These are phyloP conservation scores for Waltergamsia citrina DNA, from an alignment of 2,329 filamentous ascomycete species.

Conservation along the genomic window DNA sequence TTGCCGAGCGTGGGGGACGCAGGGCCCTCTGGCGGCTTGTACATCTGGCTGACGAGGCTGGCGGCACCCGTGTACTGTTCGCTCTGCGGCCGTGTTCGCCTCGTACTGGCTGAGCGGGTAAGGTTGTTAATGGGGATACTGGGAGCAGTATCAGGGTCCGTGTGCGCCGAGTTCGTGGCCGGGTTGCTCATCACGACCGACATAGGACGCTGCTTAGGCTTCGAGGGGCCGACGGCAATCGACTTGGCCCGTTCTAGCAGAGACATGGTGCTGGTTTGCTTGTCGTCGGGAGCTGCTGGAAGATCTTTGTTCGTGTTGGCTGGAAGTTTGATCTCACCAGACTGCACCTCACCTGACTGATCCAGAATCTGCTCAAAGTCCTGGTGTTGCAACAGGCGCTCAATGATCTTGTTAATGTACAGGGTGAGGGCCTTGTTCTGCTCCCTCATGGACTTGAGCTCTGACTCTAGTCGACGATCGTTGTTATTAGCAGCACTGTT, in stretches of 20 bases:
- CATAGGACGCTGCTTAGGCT: slow-evolving; percentile 44
- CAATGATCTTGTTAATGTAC: slow-evolving; percentile 99
- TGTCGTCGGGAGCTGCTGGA: slow-evolving; percentile 50
- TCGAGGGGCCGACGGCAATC: slow-evolving; percentile 39
- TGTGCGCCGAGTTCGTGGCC: slow-evolving; percentile 30
- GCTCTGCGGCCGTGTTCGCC: slow-evolving; percentile 49
- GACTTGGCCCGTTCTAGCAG: slow-evolving; percentile 54
- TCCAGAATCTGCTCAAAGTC: slow-evolving; percentile 93
- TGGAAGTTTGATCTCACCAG: slow-evolving; percentile 30
- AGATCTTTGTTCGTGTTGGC: slow-evolving; percentile 72
- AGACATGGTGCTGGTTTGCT: slow-evolving; percentile 28
- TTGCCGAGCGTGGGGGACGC: slow-evolving; percentile 50
- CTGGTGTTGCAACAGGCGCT: slow-evolving; percentile 84
- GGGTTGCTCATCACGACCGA: slow-evolving; percentile 38
- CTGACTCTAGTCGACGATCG: slow-evolving; percentile 63
- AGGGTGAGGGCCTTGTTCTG: slow-evolving; percentile 95
- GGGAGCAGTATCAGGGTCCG: slow-evolving; percentile 65
- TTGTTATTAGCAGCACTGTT: slow-evolving; percentile 51
- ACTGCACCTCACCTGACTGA: slow-evolving; percentile 63
- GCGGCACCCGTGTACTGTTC: slow-evolving; percentile 57
- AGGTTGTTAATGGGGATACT: slow-evolving; percentile 61
- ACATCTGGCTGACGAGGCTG: slow-evolving; percentile 81
- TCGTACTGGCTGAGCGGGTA: slow-evolving; percentile 42
- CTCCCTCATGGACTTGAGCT: slow-evolving; percentile 73
- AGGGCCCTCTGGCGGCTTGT: slow-evolving; percentile 60